Base-by-base conservation (phyloP, 2,329 filamentous ascomycete genomes). In the Annulohypoxylon truncatum region DNA sequence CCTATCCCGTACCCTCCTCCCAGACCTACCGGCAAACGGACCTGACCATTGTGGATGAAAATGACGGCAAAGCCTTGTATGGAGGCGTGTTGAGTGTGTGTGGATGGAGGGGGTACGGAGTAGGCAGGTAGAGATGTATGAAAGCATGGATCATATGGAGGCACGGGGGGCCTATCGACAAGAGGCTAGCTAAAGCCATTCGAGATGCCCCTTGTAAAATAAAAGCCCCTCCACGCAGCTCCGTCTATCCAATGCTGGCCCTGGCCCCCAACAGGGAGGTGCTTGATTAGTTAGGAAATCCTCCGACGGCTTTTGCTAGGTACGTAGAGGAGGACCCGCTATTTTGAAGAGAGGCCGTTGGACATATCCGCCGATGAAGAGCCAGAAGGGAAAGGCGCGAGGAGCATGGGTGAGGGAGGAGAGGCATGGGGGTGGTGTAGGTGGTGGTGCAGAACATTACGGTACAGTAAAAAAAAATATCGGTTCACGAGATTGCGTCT, bases 281-380 rank as follows among this genome's bases (percentile, higher is more conserved):
- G 76, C 75, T 48, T 79, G 78, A 81, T 81, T 79, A 79, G 78
- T 78, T 75, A 76, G 77, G 80, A 78, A 82, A 82, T 80, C 78
- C 79, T 83, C 80, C 81, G 81, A 82, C 70, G 72, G 70, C 72
- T 76, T 58, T 76, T 78, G 71, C 75, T 72, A 72, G 73, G 72
- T 69, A 72, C 64, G 63, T 64, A 64, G 67, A 62, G 55, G 64
- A 59, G 71, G 82, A 74, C 79, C 82, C 81, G 79, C 79, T 80
- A 77, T 78, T 80, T 79, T 80, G 77, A 79, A 80, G 77, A 82
- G 70, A 80, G 77, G 77, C 79, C 80, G 81, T 83, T 82, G 80
- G 81, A 76, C 75, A 79, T 78, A 79, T 74, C 74, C 77, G 77
- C 75, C 77, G 76, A 78, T 74, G 71, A 75, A 72, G 74, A 73